These are phyloP conservation scores for Cladosporium sp. DNA, from an alignment of 2,329 filamentous ascomycete genomes.

Conservation along the genomic window DNA sequence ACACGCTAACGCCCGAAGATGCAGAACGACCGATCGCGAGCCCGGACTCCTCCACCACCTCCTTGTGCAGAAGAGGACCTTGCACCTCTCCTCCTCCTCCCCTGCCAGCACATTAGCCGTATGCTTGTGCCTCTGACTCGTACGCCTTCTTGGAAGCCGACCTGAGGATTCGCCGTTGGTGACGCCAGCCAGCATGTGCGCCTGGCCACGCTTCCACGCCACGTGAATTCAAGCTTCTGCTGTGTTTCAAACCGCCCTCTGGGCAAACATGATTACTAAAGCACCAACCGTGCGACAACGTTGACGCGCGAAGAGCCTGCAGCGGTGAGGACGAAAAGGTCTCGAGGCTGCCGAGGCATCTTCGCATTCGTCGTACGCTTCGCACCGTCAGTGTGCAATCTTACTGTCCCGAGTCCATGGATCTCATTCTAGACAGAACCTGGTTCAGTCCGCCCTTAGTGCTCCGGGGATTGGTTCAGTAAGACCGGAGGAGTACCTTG, in stretches of 20 bases:
- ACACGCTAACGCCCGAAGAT: neutral
- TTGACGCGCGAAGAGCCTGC: neutral
- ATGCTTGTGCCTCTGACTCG: constrained; percentile 13
- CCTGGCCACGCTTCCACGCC: constrained; percentile 3
- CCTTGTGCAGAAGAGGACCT: neutral
- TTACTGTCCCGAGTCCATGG: neutral
- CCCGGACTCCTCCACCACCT: neutral
- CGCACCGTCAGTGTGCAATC: neutral
- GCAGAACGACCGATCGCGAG: neutral
- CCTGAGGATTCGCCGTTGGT: constrained; percentile 17
- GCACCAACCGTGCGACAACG: neutral
- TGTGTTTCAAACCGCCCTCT: constrained; percentile 7
- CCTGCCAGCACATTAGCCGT: neutral
- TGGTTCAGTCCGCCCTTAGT: constrained; percentile 4
- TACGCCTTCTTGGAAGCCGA: neutral
- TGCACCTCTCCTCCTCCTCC: neutral
- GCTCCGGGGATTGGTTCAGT: neutral
- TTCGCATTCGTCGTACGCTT: neutral
- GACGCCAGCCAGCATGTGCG: constrained; percentile 15
- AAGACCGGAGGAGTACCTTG: neutral
- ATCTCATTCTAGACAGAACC: neutral
- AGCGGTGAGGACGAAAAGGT: neutral
- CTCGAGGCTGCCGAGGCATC: neutral
- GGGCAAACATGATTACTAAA: neutral
- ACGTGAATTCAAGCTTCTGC: constrained; percentile 15